Conservation (phyloP, 2,329 filamentous ascomycete species). For the Paracamarosporium sp. region DNA sequence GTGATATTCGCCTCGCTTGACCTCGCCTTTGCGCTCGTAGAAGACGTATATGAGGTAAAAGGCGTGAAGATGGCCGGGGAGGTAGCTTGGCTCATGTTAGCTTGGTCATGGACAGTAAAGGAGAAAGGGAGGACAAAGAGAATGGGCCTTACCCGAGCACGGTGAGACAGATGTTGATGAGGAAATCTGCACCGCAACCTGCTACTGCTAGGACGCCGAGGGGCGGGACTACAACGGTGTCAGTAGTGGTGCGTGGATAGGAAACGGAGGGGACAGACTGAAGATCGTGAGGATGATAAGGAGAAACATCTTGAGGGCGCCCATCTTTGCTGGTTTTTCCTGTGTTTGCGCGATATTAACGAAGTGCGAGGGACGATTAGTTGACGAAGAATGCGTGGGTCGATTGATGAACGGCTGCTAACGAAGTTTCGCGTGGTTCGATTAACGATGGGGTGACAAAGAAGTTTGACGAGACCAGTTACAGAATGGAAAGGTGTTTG, state of each 20-base stretch:
- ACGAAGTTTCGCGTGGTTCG: neutral
- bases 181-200: slow-evolving; percentile 57
- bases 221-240: slow-evolving; percentile 50
- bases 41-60: slow-evolving; percentile 87
- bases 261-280: slow-evolving; percentile 27
- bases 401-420: neutral
- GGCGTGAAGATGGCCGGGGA: slow-evolving; percentile 79
- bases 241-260: neutral
- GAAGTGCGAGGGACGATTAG: neutral
- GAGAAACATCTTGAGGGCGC: slow-evolving; percentile 39
- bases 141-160: slow-evolving; percentile 49
- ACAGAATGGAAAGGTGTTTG: neutral
- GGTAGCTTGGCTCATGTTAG: slow-evolving; percentile 57
- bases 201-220: slow-evolving; percentile 56
- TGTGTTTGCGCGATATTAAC: neutral
- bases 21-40: slow-evolving; percentile 74
- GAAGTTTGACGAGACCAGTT: neutral
- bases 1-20: slow-evolving; percentile 62
- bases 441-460: neutral
- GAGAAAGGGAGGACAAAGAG: slow-evolving; percentile 1
- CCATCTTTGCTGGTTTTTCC: neutral
- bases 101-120: neutral
- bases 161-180: slow-evolving; percentile 58
- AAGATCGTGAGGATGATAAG: slow-evolving; percentile 56
- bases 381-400: neutral